These are phyloP conservation scores for Penicillium digitatum DNA, from an alignment of 2,329 filamentous ascomycete species.

Conservation along the genomic window DNA sequence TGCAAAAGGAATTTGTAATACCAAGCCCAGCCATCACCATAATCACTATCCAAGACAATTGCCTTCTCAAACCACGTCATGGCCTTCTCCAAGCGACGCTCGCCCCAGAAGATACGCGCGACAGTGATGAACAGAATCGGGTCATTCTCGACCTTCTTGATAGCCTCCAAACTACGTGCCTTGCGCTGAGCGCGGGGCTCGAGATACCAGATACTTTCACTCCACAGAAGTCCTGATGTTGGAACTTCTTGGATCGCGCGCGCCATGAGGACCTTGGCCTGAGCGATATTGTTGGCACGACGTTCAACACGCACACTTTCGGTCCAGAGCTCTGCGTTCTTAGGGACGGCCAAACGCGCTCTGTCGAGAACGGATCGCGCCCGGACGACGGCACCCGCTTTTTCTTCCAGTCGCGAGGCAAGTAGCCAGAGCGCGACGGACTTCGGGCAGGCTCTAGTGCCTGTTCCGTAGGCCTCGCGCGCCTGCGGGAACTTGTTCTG, in stretches of 20 bases:
- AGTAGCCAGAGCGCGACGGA: constrained; percentile 88
- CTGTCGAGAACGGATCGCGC: constrained; percentile 91
- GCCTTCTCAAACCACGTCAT: constrained; percentile 98
- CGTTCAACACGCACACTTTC: constrained; percentile 93
- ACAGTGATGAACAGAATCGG: constrained; percentile 84
- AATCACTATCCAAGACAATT: constrained; percentile 77
- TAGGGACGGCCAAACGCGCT: constrained; percentile 80
- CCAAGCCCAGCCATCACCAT: constrained; percentile 95
- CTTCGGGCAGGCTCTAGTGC: constrained; percentile 78
- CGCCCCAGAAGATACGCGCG: constrained; percentile 92
- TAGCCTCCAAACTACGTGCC: constrained; percentile 83
- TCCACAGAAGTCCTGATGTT: constrained; percentile 81
- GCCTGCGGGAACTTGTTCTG: constrained; percentile 76
- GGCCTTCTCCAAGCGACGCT: constrained; percentile 87
- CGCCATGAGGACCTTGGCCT: constrained; percentile 91
- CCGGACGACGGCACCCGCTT: constrained; percentile 76
- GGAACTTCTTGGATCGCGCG: constrained; percentile 88
- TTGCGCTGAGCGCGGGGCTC: constrained; percentile 90
- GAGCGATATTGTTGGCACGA: constrained; percentile 73
- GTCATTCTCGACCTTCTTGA: constrained; percentile 95
- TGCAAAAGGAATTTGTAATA: constrained; percentile 90
- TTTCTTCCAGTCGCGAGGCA: constrained; percentile 82
- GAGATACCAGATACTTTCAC: constrained; percentile 91
- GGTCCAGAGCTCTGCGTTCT: constrained; percentile 79
- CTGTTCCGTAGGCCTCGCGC: constrained; percentile 81